Base-by-base conservation (phyloP, 345 rosid species). In the Luvunga scandens region DNA sequence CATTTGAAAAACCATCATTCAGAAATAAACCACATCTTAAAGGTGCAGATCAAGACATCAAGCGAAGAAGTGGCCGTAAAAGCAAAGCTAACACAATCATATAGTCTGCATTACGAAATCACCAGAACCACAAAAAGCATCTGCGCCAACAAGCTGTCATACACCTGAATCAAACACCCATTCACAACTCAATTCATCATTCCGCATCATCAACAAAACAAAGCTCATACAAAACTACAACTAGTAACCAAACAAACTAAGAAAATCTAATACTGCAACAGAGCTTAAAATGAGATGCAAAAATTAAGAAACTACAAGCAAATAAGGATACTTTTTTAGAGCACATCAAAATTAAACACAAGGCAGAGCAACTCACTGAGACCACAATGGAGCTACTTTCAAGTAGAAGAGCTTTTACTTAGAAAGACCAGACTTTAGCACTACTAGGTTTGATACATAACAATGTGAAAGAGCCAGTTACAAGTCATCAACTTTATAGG, bases 121-220 rank as follows among this genome's bases (percentile, higher is more conserved):
- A 94, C 94, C 92, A 92, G 91, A 88, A 92, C 89, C 97, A 94
- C 88, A 87, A 89, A 86, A 90, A 90, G 91, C 97, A 93, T 90
- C 98, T 90, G 88, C 98, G 81, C 81, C 91, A 92, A 92, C 84
- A 92, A 84, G 94, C 93, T 91, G 91, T 92, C 91, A 91, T 66
- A 89, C 87, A 92, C 98, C 97, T 93, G 98, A 90, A 89, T 88
- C 92, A 94, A 94, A 91, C 85, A 92, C 85, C 86, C 95, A 89
- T 83, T 76, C 86, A 89, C 87, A 92, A 78, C 95, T 86, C 85
- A 89, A 88, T 85, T 83, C 88, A 90, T 89, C 92, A 91, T 87
- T 82, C 72, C 71, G 79, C 81, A 78, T 77, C 74, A 80, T 53
- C 82, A 81, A 72, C 84, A 81, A 72, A 85, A 61, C 74, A 76